phyloP scores from a whole-genome alignment of 768 basidiomycete species.

The Kwoniella dejecticola region DNA sequence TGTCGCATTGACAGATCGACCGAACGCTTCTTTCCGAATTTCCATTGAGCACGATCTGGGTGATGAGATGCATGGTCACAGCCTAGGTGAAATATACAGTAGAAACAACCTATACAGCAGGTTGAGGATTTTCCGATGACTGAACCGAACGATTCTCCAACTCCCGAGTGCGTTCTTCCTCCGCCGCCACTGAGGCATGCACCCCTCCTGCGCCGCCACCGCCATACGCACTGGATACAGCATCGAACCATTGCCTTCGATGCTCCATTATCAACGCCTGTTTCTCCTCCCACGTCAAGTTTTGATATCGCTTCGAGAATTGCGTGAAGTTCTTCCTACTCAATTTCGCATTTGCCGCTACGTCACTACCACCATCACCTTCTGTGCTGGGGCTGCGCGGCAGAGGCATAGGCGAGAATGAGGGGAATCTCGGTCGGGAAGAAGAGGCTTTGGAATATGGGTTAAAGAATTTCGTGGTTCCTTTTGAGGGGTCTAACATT shows the following conservation, averaged over 20 bases:
- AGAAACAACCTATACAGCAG: too few relatives aligned
- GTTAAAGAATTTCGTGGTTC: conserved; percentile 16
- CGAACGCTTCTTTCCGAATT: too few relatives aligned
- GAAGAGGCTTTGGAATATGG: conserved; percentile 15
- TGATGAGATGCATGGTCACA: too few relatives aligned
- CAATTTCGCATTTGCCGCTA: conserved; percentile 14
- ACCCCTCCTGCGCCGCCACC: conserved; percentile 16
- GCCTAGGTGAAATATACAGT: too few relatives aligned
- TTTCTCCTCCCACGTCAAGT: conserved; percentile 27
- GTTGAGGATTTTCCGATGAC: too few relatives aligned
- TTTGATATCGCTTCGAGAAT: conserved; percentile 40
- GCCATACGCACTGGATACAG: conserved; percentile 19
- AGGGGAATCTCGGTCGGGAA: conserved; percentile 19
- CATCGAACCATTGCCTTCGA: conserved; percentile 52
- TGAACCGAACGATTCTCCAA: conserved; percentile 10
- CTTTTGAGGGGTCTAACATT: background rate
- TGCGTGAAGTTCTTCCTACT: conserved; percentile 20
- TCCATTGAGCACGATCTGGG: too few relatives aligned
- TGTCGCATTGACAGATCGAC: too few relatives aligned
- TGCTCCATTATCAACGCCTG: conserved; percentile 42
- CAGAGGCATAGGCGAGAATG: conserved; percentile 24
- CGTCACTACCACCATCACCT: conserved; percentile 17
- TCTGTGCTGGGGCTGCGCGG: background rate
- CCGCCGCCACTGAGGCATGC: conserved; percentile 4
- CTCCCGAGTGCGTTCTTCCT: conserved; percentile 20